A percentile compares a stretch with the other conserved stretches of the same genome.
Conservation (phyloP, 441 rosid genomes). For the Mallotus japonicus region DNA sequence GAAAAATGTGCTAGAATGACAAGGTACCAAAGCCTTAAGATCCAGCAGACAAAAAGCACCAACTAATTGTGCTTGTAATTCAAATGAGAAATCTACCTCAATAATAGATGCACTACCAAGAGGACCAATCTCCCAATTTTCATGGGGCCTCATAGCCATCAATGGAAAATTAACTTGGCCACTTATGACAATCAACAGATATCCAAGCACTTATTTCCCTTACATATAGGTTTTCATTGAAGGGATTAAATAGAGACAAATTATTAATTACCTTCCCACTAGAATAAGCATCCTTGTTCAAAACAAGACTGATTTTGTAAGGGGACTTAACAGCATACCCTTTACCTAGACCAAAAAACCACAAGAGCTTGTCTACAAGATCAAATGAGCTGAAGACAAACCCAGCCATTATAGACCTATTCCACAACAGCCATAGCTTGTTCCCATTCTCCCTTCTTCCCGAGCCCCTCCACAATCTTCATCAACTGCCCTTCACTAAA, state of each 20-base stretch:
- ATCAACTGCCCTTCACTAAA: constrained; percentile 82
- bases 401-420: constrained; percentile 72
- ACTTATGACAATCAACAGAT: constrained; percentile 44
- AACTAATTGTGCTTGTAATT: constrained; percentile 41
- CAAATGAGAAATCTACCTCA: constrained; percentile 53
- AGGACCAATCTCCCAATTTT: constrained; percentile 58
- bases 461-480: constrained; percentile 65
- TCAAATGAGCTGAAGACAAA: constrained; percentile 53
- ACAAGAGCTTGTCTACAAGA: constrained; percentile 68
- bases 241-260: constrained; percentile 64
- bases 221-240: constrained; percentile 49
- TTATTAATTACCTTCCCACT: constrained; percentile 47
- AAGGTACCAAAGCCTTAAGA: constrained; percentile 39
- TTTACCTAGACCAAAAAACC: constrained; percentile 66
- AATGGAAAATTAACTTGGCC: constrained; percentile 38
- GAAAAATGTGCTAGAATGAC: constrained; percentile 33
- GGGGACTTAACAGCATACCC: constrained; percentile 61
- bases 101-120: constrained; percentile 37
- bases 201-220: constrained; percentile 56
- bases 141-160: constrained; percentile 49
- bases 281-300: constrained; percentile 35
- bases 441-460: constrained; percentile 60
- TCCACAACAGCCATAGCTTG: constrained; percentile 72
- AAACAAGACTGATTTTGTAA: constrained; percentile 47
- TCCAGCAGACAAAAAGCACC: constrained; percentile 61